Base-by-base conservation (phyloP, 305 asterid species). In the Euphrasia arctica region DNA sequence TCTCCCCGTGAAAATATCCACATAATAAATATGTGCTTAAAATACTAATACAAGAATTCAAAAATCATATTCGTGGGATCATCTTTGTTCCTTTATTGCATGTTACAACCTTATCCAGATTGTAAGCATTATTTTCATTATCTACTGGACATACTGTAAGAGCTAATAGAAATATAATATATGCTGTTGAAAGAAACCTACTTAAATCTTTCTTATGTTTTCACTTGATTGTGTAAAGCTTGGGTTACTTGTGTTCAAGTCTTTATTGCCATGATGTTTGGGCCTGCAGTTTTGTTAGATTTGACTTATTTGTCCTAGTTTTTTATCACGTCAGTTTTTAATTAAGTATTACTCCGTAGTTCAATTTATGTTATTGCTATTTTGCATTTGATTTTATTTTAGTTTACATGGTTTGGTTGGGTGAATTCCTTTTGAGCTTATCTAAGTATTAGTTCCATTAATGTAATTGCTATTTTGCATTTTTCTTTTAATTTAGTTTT, bases 271-370 rank as follows among this genome's bases (percentile, higher is more conserved):
- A 22, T 57, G 47, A 64, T 54, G 58, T 62, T 64, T 66, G 59
- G 54, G 65, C 50, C 49, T 70, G 62, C 27, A 39, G 39, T 54
- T 36, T 42, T 14, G 63, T 28, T 61, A 48, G 60, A 68, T 68
- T 67, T 49, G 65, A 13, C 39, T 55, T 25, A 55, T 9, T 9
- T 54, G 51, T 60, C 28, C 54, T 36, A 66, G 0, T 11, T 45
- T 49, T 55, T 42, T 60, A 32, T 64, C 36, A 13, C 43, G 2
- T 52, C 54, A 22, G 59, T 12, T 64, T 55, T 42, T 34, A 34
- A 34, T 31, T 12, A 12, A 64, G 28, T 63, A 34, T 34, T 25
- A 25, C 27, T 25, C 27, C 27, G 27, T 34, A 34, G 39, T 34
- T 34, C 6, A 5, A 34, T 34, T 34, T 34, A n/a, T 11, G 55